Conservation (phyloP, 2,329 filamentous ascomycete genomes). For the Neurospora crassa region DNA sequence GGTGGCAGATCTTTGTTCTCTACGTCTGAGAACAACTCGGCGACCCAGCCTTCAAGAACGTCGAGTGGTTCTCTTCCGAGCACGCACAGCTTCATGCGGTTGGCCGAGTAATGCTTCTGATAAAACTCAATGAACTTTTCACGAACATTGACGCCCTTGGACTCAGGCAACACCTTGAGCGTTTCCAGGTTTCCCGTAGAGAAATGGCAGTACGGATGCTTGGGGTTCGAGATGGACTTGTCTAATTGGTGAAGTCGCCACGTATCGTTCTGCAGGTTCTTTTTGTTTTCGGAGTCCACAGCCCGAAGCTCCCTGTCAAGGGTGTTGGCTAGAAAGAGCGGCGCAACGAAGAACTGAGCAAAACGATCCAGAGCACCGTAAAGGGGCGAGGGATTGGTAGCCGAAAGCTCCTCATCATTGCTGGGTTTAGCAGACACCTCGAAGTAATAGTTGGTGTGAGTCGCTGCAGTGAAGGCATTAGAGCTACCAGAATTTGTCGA, state of each 20-base stretch:
- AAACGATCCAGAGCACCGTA: conserved; percentile 83
- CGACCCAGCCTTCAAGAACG: conserved; percentile 72
- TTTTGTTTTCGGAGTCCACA: conserved; percentile 95
- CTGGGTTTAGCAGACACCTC: conserved; percentile 77
- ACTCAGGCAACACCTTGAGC: conserved; percentile 72
- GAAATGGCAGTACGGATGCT: conserved; percentile 85
- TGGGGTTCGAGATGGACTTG: conserved; percentile 78
- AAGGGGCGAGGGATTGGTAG: conserved; percentile 49
- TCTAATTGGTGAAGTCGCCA: conserved; percentile 84
- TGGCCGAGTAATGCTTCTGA: conserved; percentile 81
- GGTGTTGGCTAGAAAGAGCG: conserved; percentile 75
- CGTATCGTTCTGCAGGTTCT: conserved; percentile 84
- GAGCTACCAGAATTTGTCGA: conserved; percentile 83
- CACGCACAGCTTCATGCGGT: conserved; percentile 86
- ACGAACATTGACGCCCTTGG: conserved; percentile 71
- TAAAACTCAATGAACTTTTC: conserved; percentile 92
- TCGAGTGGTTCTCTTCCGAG: conserved; percentile 75
- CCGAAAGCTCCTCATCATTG: conserved; percentile 44
- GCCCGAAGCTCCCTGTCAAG: conserved; percentile 79
- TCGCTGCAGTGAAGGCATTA: conserved; percentile 89
- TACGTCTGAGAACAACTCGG: conserved; percentile 71
- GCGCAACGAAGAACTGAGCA: conserved; percentile 86
- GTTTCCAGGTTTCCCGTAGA: conserved; percentile 84
- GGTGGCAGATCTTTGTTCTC: conserved; percentile 69
- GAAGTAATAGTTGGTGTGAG: conserved; percentile 97